Conservation (phyloP, 2,329 filamentous ascomycete species). For the Fusarium mexicanum region DNA sequence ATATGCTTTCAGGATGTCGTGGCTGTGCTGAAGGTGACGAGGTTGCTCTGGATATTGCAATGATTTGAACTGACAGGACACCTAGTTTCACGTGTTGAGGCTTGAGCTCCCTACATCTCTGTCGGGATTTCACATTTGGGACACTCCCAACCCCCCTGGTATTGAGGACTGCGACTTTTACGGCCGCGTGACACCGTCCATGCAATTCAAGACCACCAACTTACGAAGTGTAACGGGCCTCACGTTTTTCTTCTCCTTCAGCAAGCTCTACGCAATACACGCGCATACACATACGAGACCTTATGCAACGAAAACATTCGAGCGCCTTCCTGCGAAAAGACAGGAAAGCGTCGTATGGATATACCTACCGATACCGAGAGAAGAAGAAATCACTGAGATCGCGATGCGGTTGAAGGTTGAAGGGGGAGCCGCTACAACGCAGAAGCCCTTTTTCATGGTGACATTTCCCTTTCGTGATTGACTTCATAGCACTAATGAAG, state of each 20-base stretch:
- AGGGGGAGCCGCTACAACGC: background rate
- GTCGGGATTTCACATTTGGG: slow-evolving; percentile 12
- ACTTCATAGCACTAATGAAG: background rate
- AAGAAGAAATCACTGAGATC: slow-evolving; percentile 1
- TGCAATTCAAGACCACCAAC: slow-evolving; percentile 13
- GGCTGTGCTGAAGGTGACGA: background rate
- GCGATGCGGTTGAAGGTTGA: background rate
- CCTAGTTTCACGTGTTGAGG: slow-evolving; percentile 1
- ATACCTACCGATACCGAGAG: slow-evolving; percentile 4
- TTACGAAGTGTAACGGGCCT: slow-evolving; percentile 6
- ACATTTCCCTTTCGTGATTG: fast-evolving
- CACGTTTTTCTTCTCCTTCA: slow-evolving; percentile 19
- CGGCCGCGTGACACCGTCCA: slow-evolving; percentile 3
- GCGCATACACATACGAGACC: background rate
- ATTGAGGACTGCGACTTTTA: slow-evolving; percentile 3
- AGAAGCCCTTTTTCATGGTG: slow-evolving; percentile 17
- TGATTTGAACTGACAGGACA: background rate
- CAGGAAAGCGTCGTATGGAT: background rate
- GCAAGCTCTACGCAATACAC: slow-evolving; percentile 20
- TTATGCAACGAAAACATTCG: background rate
- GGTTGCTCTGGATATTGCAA: too few species aligned
- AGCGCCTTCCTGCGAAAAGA: background rate
- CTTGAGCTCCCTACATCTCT: background rate
- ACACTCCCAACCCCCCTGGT: slow-evolving; percentile 6
- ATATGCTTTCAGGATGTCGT: background rate